These are phyloP conservation scores for Pilasporangium apinafurcum DNA, from an alignment of 352 stramenopile genomes.

Conservation along the genomic window DNA sequence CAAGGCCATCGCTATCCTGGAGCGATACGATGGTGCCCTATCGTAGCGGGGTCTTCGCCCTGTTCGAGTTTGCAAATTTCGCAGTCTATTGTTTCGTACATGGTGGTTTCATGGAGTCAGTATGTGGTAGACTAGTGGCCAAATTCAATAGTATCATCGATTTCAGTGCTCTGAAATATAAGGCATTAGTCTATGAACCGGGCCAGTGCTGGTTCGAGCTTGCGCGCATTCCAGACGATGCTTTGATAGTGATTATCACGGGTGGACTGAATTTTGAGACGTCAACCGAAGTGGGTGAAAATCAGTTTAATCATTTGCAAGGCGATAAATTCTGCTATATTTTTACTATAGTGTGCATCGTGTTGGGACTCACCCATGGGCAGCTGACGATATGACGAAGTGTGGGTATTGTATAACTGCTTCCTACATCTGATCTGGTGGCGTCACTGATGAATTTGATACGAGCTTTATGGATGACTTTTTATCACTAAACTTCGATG, in stretches of 20 bases:
- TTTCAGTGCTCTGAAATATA: neutral
- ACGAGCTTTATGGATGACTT: no score
- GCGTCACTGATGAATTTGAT: no score
- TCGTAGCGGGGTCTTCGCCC: slow-evolving; percentile 1
- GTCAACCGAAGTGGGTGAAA: slow-evolving; percentile 6
- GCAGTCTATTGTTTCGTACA: slow-evolving; percentile 11
- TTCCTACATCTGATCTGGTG: no score
- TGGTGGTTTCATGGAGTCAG: slow-evolving; percentile 4
- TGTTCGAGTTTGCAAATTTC: neutral
- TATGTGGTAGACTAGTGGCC: slow-evolving; percentile 1
- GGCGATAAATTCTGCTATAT: no score
- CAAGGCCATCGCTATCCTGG: slow-evolving; percentile 6
- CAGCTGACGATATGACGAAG: no score
- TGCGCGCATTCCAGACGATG: slow-evolving; percentile 9
- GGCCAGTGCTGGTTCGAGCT: slow-evolving; percentile 24
- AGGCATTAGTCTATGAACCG: slow-evolving; percentile 14
- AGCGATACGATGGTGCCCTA: neutral
- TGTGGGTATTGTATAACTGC: no score
- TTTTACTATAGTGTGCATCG: no score
- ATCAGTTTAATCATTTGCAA: neutral
- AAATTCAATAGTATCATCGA: neutral
- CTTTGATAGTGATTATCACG: slow-evolving; percentile 21
- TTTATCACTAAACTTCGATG: no score
- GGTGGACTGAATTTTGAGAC: slow-evolving; percentile 23
- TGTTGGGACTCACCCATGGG: no score